phyloP scores from a whole-genome alignment of 1,139 yeast genomes.

The Taphrina populina region DNA sequence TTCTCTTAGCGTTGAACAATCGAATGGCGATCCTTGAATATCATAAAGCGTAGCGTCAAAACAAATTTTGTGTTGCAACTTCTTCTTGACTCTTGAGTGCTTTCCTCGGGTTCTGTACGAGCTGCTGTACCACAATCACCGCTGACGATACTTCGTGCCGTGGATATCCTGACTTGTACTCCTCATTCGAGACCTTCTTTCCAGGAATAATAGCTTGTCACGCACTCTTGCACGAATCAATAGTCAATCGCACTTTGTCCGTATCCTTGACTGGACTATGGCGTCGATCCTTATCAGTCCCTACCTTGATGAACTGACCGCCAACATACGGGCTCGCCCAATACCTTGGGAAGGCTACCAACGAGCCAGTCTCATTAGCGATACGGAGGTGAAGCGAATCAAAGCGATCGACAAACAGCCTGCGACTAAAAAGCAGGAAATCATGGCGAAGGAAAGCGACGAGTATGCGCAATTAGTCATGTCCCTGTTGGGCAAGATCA shows the following conservation, averaged over 20 bases:
- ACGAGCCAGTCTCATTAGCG: constrained; percentile 66
- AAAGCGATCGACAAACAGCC: constrained; percentile 59
- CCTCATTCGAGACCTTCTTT: too few relatives aligned
- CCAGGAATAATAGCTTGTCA: too few relatives aligned
- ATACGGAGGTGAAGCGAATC: constrained; percentile 64
- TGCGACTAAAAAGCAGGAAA: constrained; percentile 5
- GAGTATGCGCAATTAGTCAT: constrained; percentile 60
- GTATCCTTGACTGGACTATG: too few relatives aligned
- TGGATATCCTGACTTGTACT: too few relatives aligned
- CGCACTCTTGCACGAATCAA: too few relatives aligned
- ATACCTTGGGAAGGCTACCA: constrained; percentile 93
- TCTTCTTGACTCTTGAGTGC: too few relatives aligned
- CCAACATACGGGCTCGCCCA: constrained; percentile 73
- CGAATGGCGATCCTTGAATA: background rate
- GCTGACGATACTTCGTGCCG: too few relatives aligned
- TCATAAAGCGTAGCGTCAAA: background rate
- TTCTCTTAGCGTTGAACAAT: background rate
- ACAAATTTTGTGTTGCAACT: too few relatives aligned
- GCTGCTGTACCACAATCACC: too few relatives aligned
- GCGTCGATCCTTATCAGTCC: constrained; percentile 55
- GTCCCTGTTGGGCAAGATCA: constrained; percentile 55
- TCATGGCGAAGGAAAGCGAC: constrained; percentile 50
- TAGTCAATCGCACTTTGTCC: too few relatives aligned
- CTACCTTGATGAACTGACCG: constrained; percentile 70
- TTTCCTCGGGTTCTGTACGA: too few relatives aligned